Conservation (phyloP, 768 basidiomycete species). For the Pleurotus tuoliensis region DNA sequence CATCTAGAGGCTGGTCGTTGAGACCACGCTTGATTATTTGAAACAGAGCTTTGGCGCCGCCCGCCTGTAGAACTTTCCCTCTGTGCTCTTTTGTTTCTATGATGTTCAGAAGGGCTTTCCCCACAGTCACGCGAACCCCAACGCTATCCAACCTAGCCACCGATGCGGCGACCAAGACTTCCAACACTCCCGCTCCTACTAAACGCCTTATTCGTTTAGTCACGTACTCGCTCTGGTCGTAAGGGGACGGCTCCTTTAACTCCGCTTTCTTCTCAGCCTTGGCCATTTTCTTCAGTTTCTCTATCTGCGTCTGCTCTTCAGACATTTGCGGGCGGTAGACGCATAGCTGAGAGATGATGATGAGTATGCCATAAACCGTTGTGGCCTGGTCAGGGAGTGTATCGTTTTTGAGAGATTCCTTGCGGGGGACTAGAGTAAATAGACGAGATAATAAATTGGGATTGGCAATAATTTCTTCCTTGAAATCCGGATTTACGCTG, state of each 20-base stretch:
- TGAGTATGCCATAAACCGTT: conserved; percentile 72
- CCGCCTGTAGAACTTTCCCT: conserved; percentile 71
- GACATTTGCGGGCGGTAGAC: conserved; percentile 66
- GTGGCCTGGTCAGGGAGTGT: conserved; percentile 37
- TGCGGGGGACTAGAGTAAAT: conserved; percentile 53
- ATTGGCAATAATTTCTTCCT: conserved; percentile 57
- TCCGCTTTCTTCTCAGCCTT: conserved; percentile 30
- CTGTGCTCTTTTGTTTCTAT: conserved; percentile 76
- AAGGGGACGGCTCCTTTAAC: conserved; percentile 21
- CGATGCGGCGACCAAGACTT: conserved; percentile 55
- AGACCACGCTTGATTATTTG: conserved; percentile 50
- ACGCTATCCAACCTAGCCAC: conserved; percentile 53
- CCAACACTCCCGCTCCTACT: conserved; percentile 59
- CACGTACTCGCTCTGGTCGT: conserved; percentile 70
- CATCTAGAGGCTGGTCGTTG: conserved; percentile 34
- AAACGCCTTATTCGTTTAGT: conserved; percentile 53
- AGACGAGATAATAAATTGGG: conserved; percentile 50
- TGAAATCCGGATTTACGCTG: conserved; percentile 57
- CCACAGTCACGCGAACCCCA: conserved; percentile 54
- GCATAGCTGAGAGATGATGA: conserved; percentile 73
- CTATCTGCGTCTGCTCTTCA: conserved; percentile 80
- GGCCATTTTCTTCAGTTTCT: conserved; percentile 77
- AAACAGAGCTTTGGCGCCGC: conserved; percentile 67
- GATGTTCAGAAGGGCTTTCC: conserved; percentile 63
- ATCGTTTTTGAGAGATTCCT: conserved; percentile 26